Evolutionary conservation across 2,329 filamentous ascomycete genomes (phyloP), one percentile per base, ranked within the genome.

Genomic region (Clarireedia paspali): DNA sequence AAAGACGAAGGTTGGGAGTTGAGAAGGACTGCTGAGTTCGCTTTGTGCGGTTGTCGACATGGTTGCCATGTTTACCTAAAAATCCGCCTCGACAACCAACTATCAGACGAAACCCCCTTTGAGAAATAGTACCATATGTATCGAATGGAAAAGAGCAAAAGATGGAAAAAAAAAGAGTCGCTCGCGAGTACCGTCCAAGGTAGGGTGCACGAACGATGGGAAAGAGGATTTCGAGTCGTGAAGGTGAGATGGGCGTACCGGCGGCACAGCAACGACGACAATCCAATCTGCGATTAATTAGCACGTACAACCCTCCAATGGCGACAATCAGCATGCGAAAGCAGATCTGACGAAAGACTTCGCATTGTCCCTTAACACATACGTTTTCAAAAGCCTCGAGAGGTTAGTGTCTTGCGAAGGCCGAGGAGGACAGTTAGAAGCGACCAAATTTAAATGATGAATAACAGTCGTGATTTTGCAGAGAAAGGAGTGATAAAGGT

Each of bases 1-100:
- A 38, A 66, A 66, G 12, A 63, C 60, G 53, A 66, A 66, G 40
- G 57, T 59, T n/a, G 64, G 64, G 10, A 65, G 59, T 5, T 61
- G 62, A 17, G 60, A 53, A 48, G 63, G 62, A 20, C 26, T 48
- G 55, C 24, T 30, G 15, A 56, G 20, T 49, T 53, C 55, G 27
- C 26, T 42, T 45, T 30, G 50, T 27, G 50, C 27, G 15, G 50
- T 44, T 54, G 50, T 30, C 30, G 49, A 39, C 30, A 50, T 50
- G 44, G 57, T 49, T 45, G 55, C 38, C 57, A 58, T 59, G 50
- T 36, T 34, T 59, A 38, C 44, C 30, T 48, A 50, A 53, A 50
- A 53, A 30, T 30, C 15, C 30, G 26, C 38, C 39, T 38, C 50
- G 57, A 56, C 54, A 39, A 47, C 39, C 54, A 57, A 50, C 48